phyloP scores from a whole-genome alignment of 1,139 yeast species.

The Nakaseomyces kungkrabaensis region DNA sequence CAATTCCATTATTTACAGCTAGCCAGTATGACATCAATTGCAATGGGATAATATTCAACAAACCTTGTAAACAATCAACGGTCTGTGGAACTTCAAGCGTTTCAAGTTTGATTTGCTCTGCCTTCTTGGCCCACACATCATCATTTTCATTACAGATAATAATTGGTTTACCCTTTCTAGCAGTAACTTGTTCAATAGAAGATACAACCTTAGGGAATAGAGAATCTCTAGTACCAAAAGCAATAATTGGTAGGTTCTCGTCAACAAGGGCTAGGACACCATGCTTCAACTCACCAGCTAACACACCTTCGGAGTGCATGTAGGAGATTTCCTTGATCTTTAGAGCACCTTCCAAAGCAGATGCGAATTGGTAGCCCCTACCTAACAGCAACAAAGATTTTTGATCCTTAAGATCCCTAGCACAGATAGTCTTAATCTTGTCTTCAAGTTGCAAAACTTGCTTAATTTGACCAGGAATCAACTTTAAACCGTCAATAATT shows the following conservation, averaged over 20 bases:
- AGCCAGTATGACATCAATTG: constrained; percentile 97
- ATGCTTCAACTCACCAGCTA: constrained; percentile 98
- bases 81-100: constrained; percentile 87
- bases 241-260: constrained; percentile 85
- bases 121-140: constrained; percentile 46
- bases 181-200: constrained; percentile 93
- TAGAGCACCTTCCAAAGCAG: constrained; percentile 96
- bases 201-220: constrained; percentile 93
- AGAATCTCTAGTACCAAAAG: constrained; percentile 95
- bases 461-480: constrained; percentile 78
- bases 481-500: constrained; percentile 76
- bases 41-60: constrained; percentile 86
- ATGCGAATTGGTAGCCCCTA: constrained; percentile 95
- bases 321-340: constrained; percentile 97
- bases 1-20: constrained; percentile 90
- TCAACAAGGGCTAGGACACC: constrained; percentile 97
- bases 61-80: constrained; percentile 95
- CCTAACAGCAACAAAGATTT: constrained; percentile 86
- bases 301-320: constrained; percentile 98
- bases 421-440: constrained; percentile 67
- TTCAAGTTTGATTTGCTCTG: constrained; percentile 36
- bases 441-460: constrained; percentile 66
- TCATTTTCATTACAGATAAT: constrained; percentile 89
- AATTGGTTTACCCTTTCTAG: constrained; percentile 95
- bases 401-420: constrained; percentile 60